Conservation (phyloP, 306 rosid species). For the Citrullus amarus region DNA sequence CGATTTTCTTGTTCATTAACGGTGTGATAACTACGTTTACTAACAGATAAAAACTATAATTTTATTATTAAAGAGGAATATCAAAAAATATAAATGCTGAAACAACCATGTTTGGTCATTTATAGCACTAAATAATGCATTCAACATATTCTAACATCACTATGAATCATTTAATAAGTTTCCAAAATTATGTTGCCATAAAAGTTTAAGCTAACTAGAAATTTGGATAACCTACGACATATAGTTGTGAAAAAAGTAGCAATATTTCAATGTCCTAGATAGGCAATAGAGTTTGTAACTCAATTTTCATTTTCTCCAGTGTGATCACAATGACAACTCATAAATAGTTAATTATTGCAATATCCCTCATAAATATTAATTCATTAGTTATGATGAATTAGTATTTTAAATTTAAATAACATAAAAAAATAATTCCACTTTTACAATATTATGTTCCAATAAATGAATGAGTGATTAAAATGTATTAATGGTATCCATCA, state of each 20-base stretch:
- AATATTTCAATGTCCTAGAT: background rate
- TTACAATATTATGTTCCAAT: background rate
- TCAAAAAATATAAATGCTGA: too few relatives aligned
- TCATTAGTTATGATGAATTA: background rate
- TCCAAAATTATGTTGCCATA: background rate
- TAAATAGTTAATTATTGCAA: background rate
- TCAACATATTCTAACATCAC: too few relatives aligned
- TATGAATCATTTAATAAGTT: background rate
- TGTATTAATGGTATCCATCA: background rate
- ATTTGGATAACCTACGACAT: background rate
- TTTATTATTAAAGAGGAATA: too few relatives aligned
- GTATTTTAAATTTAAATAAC: background rate
- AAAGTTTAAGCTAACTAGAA: background rate
- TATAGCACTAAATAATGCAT: too few relatives aligned
- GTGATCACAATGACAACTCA: too few relatives aligned
- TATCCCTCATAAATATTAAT: background rate
- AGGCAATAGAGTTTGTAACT: background rate
- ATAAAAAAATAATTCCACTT: background rate
- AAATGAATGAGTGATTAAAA: background rate
- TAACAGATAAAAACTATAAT: too few relatives aligned
- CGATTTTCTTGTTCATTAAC: too few relatives aligned
- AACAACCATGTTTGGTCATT: too few relatives aligned
- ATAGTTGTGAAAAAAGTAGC: background rate
- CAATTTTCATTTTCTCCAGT: background rate
- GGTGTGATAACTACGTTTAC: too few relatives aligned